These are phyloP conservation scores for Pseudocercospora pini-densiflorae DNA, from an alignment of 2,329 filamentous ascomycete genomes.

Conservation along the genomic window DNA sequence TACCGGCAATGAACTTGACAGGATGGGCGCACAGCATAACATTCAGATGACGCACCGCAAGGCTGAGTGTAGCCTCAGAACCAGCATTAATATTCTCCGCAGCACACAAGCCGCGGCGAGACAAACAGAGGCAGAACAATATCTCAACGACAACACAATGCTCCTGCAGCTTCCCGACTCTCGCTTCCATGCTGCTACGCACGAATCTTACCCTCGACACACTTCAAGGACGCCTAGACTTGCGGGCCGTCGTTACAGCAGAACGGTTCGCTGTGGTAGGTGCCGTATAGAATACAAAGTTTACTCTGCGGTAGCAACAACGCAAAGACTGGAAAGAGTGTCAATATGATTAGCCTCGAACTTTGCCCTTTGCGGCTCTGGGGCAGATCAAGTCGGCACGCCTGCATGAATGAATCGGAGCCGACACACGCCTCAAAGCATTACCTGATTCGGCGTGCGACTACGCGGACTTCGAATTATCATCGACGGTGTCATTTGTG, in stretches of 20 bases:
- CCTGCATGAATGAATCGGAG: neutral
- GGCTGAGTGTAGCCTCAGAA: slow-evolving; percentile 8
- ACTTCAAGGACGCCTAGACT: no score
- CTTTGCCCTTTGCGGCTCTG: neutral
- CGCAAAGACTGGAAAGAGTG: neutral
- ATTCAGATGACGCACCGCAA: slow-evolving; percentile 4
- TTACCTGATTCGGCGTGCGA: neutral
- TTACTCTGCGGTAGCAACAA: neutral
- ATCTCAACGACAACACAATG: neutral
- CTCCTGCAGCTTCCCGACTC: neutral
- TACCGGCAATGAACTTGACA: slow-evolving; percentile 7
- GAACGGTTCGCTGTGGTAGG: no score
- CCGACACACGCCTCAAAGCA: neutral
- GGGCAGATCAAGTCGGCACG: neutral
- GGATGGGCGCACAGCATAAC: neutral
- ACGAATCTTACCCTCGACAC: no score
- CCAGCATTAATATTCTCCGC: neutral
- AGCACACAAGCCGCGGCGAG: neutral
- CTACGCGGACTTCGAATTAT: neutral
- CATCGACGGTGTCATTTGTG: neutral
- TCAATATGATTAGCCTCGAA: neutral
- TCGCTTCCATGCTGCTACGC: neutral
- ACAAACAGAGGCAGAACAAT: neutral
- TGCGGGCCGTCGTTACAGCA: no score
- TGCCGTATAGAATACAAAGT: no score